Conservation (phyloP, 2,329 filamentous ascomycete genomes). For the Neofusicoccum parvum region DNA sequence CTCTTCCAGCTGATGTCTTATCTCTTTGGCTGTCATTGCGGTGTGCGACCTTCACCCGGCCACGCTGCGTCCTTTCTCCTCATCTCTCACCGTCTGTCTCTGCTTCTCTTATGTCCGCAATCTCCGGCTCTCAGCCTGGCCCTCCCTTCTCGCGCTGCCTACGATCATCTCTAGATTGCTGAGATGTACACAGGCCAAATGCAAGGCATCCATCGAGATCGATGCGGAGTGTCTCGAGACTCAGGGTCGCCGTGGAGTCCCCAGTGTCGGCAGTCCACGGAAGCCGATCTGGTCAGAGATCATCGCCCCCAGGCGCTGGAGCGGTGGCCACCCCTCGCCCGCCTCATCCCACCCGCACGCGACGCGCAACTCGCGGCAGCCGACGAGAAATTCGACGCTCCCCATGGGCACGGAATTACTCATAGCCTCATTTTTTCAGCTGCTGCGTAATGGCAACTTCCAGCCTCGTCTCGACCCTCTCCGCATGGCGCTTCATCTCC, state of each 20-base stretch:
- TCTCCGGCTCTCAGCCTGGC: not conserved
- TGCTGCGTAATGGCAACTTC: not conserved
- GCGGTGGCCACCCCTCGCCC: conserved; percentile 8
- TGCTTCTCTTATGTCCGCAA: conserved; percentile 2
- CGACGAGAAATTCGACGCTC: not conserved
- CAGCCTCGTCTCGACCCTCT: conserved; percentile 4
- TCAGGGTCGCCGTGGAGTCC: not conserved
- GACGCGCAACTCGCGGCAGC: not conserved
- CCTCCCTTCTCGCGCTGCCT: not conserved
- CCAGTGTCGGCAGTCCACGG: not conserved
- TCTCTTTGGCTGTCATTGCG: not conserved
- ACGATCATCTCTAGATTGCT: not conserved
- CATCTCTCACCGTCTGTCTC: not conserved
- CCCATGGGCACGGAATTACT: conserved; percentile 9
- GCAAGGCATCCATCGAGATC: conserved; percentile 10
- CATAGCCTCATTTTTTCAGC: not conserved
- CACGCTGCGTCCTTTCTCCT: not conserved
- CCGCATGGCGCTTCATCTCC: conserved; percentile 18
- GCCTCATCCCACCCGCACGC: not conserved
- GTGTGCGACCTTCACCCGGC: too few relatives aligned
- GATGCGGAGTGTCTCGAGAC: not conserved
- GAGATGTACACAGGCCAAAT: conserved; percentile 9
- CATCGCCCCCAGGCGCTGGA: conserved; percentile 1
- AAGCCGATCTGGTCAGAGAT: conserved; percentile 7
- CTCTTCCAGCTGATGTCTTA: not conserved